Evolutionary conservation across 495 filamentous ascomycete genomes (phyloP).

Genomic region (Pseudomonodictys pantanalensis): DNA sequence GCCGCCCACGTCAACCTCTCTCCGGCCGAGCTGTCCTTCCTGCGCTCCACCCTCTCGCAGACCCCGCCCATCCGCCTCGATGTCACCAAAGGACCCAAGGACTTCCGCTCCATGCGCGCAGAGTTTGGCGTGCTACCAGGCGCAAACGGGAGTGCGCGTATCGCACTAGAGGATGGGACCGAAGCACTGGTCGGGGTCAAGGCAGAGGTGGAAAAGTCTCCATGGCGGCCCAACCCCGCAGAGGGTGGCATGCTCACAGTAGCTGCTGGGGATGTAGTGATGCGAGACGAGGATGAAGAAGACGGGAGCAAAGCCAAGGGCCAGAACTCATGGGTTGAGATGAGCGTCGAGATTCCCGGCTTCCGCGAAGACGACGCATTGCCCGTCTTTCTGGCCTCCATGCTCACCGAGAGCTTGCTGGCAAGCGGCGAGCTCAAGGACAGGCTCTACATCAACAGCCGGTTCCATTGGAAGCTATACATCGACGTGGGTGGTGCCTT

Average conservation of each 20-base stretch:
- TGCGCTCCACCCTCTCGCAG: conserved; percentile 78
- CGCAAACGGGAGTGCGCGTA: conserved; percentile 85
- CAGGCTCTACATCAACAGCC: conserved; percentile 74
- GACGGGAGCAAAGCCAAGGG: conserved; percentile 40
- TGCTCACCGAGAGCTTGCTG: conserved; percentile 85
- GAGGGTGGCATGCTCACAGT: conserved; percentile 7
- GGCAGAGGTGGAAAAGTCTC: conserved; percentile 78
- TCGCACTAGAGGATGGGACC: conserved; percentile 91
- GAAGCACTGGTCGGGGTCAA: conserved; percentile 96
- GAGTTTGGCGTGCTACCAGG: conserved; percentile 85
- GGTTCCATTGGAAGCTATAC: conserved; percentile 95
- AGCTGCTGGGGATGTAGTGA: conserved; percentile 35
- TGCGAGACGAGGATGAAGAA: conserved; percentile 34
- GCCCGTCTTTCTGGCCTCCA: conserved; percentile 78
- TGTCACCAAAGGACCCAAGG: conserved; percentile 61
- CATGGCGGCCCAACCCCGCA: conserved; percentile 7
- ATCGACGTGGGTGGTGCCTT: conserved; percentile 69
- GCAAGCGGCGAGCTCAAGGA: conserved; percentile 68
- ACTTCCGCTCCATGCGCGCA: conserved; percentile 87
- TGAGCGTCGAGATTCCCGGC: conserved; percentile 82
- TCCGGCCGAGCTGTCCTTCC: conserved; percentile 92
- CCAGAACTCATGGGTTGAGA: conserved; percentile 69
- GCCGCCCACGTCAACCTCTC: conserved; percentile 60
- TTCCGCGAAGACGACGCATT: conserved; percentile 86
- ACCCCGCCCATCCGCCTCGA: conserved; percentile 89